Evolutionary conservation across 768 basidiomycete species (phyloP), one percentile per base, ranked within the genome.

Genomic region (Leucosporidium creatinivorum): DNA sequence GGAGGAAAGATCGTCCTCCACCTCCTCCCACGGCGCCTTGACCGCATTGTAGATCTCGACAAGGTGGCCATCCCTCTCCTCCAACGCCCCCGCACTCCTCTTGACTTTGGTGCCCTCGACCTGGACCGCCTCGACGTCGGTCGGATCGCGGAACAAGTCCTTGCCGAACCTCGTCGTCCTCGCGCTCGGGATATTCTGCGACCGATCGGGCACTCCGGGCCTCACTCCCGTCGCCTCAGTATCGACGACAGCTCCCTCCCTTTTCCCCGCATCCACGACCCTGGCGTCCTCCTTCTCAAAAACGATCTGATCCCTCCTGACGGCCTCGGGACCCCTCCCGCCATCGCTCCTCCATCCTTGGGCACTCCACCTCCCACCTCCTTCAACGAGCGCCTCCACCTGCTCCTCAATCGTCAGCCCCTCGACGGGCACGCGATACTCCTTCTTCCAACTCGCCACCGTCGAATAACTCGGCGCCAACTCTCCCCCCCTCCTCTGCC

Each of bases 361-460:
- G 21, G 21, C 57, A 17, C 12, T 31, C 58, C 58, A 59, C 36
- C 58, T n/a, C 44, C 58, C 58, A 7, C 58, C 58, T 0, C 58
- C 58, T 44, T 59, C 58, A 90, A 59, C 44, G 1, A 85, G 85
- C 9, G 81, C 58, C 58, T 59, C 58, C 33, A 59, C 58, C 58
- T 59, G 39, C 44, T 59, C 58, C 58, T 59, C 58, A 18, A 59
- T 39, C 58, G 58, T 26, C 15, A 59, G 17, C 17, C 44, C 58
- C 25, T 28, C n/a, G 15, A 39, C 44, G 10, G 58, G 58, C 58
- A 44, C 12, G 18, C 28, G 78, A 77, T 96, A 98, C 36, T 85
- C 82, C 50, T 82, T 82, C 49, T 88, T 87, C 78, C 94, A 98
- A 13, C 84, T 88, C 15, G 89, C 86, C 33, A 98, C 94, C 62